Base-by-base conservation (phyloP, 1,284 basidiomycete genomes). In the Pseudozyma tsukubaensis region DNA sequence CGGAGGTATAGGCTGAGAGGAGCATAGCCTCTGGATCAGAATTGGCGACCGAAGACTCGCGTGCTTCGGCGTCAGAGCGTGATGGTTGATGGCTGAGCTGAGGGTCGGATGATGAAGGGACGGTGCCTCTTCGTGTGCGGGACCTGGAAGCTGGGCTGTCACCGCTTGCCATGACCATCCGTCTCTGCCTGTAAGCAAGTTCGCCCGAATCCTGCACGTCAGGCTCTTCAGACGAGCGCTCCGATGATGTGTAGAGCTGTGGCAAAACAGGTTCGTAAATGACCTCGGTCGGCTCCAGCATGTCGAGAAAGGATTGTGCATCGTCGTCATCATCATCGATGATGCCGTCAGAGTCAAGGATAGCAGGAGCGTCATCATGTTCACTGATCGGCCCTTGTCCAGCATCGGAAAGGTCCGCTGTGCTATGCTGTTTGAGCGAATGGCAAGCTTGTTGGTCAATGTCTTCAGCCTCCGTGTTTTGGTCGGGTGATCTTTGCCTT, bases 251-350 rank as follows among this genome's bases (percentile, higher is more conserved):
- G 19, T 40, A 21, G 1, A 19, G 52, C 1, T 18, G 50, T 9
- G 59, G 42, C 12, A 50, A 7, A 14, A 24, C 8, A 8, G 54
- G 36, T 5, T 47, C 43, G 19, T 49, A 37, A 6, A 39, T 37
- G 5, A 32, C 34, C 4, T 70, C 57, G 10, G 48, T 18, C 7
- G 67, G 60, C 45, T 63, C 57, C 32, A 70, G 37, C 14, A 70
- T n/a, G 11, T 70, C 67, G 18, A 64, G 56, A 16, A 59, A 70
- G 0, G 67, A 70, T 10, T 57, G 60, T 12, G 60, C 32, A n/a
- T 63, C 60, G n/a, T 69, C 66, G 14, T 69, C 59, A 19, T 63
- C 66, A n/a, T 56, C 44, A 12, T 58, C 52, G 4, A 48, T 47
- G 24, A 56, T 47, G 51, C 53, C 54, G 34, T 60, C 64, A 7